Base-by-base conservation (phyloP, 1,139 yeast species). In the Geotrichum histeridarum region DNA sequence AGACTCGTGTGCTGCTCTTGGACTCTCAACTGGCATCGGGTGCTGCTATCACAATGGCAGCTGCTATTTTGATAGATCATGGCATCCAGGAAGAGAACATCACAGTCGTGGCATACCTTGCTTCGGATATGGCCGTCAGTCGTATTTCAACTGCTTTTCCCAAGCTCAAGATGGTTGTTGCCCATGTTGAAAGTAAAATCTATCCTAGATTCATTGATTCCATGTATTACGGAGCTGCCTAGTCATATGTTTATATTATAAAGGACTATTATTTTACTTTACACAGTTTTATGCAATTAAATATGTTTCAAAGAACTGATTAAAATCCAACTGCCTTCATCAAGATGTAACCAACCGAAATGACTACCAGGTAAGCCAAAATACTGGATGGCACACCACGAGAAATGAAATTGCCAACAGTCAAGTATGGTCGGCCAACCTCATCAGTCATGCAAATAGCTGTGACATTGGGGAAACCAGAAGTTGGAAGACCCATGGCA, bases 401-500 rank as follows among this genome's bases (percentile, higher is more conserved):
- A 15, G 85, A 83, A 56, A 91, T 87, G 66, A 91, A 91, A 48
- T 85, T 85, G 36, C 82, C 81, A 17, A 90, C 97, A 0, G 90
- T 82, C 61, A 91, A 72, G 67, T 91, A 91, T 32, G 93, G 85
- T 57, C 84, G 83, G 8, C 97, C 97, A 32, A 89, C 79, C 65
- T 88, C 96, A 69, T 91, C 96, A 7, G 89, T 81, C 83, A 89
- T 82, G 57, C 95, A 88, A 56, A 91, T 87, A 1, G 97, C 98
- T 0, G 97, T 90, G 44, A 91, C 96, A 64, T 91, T 91, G 15
- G 98, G 98, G 78, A 91, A 91, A 0, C 98, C 98, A 1, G 95
- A 86, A 0, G 98, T 91, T 31, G 98, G 98, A 57, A 91, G 76
- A 9, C 95, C 97, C 97, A 91, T 91, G 2, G 97, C 98, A 49